Evolutionary conservation across 2,329 filamentous ascomycete genomes (phyloP), one percentile per base, ranked within the genome.

Genomic region (Colletotrichum liaoningense): DNA sequence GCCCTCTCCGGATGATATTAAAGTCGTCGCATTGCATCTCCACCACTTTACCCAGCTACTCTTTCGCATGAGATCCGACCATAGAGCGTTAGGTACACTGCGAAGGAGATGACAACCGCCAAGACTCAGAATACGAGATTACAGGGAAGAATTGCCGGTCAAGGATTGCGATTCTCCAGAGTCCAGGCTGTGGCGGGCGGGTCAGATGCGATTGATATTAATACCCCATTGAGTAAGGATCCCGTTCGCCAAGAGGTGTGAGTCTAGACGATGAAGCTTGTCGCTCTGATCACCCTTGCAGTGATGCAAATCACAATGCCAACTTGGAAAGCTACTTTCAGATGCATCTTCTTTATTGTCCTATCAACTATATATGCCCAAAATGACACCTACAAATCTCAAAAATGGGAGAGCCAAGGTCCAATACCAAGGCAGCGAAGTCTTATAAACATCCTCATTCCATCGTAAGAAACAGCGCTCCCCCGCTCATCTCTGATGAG

Each of bases 271-370:
- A n/a, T 19, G 8, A 49, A 49, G 42, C 42, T 49, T 49, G 42
- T 49, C 42, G 8, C 42, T 22, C 19, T 22, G 42, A 22, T 49
- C 16, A 11, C 19, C 42, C 42, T 22, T n/a, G 19, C 42, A 7
- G 19, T 22, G 1, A 42, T 42, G 12, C 42, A 49, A 2, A n/a
- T 11, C 12, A 26, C 14, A 33, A 11, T n/a, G 3, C 9, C 5
- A 6, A 33, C 16, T n/a, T 8, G 24, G 33, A 16, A 19, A 11
- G 2, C 6, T 1, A 19, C 1, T 4, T n/a, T 67, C n/a, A 24
- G 55, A 59, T 67, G 38, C 38, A 49, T 67, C 19, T 11, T 24
- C 19, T 67, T 58, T 33, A 67, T 59, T 67, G 8, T 52, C 26
- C 35, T 59, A 52, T 67, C 46, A 49, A 59, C 38, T 19, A 59